A percentile compares a stretch with the other conserved stretches of the same genome.
Evolutionary conservation across 176 grass and related monocot species (phyloP).

Genomic region (Rhynchospora pubera): DNA sequence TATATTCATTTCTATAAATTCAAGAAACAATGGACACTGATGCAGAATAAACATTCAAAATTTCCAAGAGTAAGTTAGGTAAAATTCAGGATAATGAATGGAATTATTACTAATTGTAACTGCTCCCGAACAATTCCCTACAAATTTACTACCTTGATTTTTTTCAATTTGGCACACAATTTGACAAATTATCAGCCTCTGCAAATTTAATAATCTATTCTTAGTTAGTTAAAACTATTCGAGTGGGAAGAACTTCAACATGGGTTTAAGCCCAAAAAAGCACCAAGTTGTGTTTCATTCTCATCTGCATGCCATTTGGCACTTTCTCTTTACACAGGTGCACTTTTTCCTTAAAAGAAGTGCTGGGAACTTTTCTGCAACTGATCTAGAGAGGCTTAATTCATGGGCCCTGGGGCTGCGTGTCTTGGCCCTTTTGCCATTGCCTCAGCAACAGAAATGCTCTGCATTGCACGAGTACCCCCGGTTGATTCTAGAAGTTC

Average conservation of each 20-base stretch:
- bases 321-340: slow-evolving; percentile 45
- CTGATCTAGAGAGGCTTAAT: slow-evolving; percentile 71
- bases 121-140: no score
- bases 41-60: not conserved
- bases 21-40: not conserved
- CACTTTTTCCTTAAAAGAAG: slow-evolving; percentile 97
- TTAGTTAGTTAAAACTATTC: not conserved
- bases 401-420: slow-evolving; percentile 90
- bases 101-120: no score
- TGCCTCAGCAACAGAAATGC: slow-evolving; percentile 88
- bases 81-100: not conserved
- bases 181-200: no score
- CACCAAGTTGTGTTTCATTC: not conserved
- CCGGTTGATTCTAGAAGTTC: slow-evolving; percentile 91
- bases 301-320: not conserved
- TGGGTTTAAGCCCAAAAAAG: not conserved
- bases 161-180: no score
- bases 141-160: no score
- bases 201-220: not conserved
- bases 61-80: not conserved
- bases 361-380: slow-evolving; percentile 66
- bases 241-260: not conserved
- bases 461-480: slow-evolving; percentile 94
- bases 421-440: slow-evolving; percentile 82
- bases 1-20: not conserved